Conservation (phyloP, 495 filamentous ascomycete genomes). For the Daldinia vernicosa region DNA sequence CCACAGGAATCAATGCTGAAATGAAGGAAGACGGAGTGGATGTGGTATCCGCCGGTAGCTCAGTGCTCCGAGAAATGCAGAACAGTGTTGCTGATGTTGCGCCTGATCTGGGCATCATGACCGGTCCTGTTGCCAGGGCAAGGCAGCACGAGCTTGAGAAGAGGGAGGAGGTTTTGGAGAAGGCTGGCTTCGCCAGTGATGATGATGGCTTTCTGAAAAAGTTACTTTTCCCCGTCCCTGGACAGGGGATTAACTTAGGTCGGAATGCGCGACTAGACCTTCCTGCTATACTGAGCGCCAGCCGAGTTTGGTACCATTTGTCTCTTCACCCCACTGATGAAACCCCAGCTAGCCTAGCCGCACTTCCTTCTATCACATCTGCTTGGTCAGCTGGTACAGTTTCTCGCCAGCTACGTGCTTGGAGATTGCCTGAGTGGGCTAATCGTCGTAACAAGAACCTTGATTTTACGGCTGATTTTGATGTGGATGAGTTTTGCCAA, state of each 20-base stretch:
- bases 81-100: slow-evolving; percentile 80
- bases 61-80: slow-evolving; percentile 85
- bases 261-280: slow-evolving; percentile 80
- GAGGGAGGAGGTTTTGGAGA: slow-evolving; percentile 83
- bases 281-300: slow-evolving; percentile 71
- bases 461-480: slow-evolving; percentile 98
- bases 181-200: slow-evolving; percentile 82
- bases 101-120: slow-evolving; percentile 80
- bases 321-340: slow-evolving; percentile 92
- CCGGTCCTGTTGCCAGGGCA: slow-evolving; percentile 70
- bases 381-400: slow-evolving; percentile 92
- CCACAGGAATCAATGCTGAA: slow-evolving; percentile 89
- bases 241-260: slow-evolving; percentile 76
- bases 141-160: slow-evolving; percentile 82
- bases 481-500: slow-evolving; percentile 86
- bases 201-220: slow-evolving; percentile 82
- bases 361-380: slow-evolving; percentile 66
- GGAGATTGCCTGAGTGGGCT: slow-evolving; percentile 95
- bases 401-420: slow-evolving; percentile 89
- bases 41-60: slow-evolving; percentile 71
- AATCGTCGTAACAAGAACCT: slow-evolving; percentile 90
- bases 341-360: slow-evolving; percentile 71
- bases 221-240: slow-evolving; percentile 82
- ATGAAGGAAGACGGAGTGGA: slow-evolving; percentile 95
- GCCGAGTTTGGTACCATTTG: slow-evolving; percentile 95